Evolutionary conservation across 139 green algal species (phyloP).

Genomic region (Picochlorum costavermella): DNA sequence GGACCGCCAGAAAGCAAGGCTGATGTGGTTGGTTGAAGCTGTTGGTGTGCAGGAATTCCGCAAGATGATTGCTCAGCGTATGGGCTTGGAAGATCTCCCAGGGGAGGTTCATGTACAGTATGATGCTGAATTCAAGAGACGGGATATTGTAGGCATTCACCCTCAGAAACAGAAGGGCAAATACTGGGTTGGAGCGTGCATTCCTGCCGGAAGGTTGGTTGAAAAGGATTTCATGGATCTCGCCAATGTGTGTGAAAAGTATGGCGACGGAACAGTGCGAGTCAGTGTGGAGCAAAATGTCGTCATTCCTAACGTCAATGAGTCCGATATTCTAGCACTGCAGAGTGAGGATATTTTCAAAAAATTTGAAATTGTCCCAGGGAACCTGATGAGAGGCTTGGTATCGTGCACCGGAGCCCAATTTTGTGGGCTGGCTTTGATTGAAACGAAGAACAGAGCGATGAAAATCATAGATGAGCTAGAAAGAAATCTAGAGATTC

Average conservation of each 20-base stretch:
- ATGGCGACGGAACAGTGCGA: conserved; percentile 79
- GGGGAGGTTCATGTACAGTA: conserved; percentile 43
- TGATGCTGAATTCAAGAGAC: conserved; percentile 52
- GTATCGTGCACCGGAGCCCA: conserved; percentile 89
- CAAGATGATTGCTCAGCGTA: conserved; percentile 57
- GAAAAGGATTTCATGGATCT: conserved; percentile 72
- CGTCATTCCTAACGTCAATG: conserved; percentile 78
- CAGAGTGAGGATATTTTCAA: conserved; percentile 80
- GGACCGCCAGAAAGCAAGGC: conserved; percentile 82
- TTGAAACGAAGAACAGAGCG: conserved; percentile 87
- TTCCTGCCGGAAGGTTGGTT: conserved; percentile 79
- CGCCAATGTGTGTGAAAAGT: conserved; percentile 67
- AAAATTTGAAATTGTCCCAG: conserved; percentile 47
- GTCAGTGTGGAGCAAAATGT: conserved; percentile 96
- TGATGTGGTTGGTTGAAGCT: conserved; percentile 95
- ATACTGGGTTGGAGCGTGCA: conserved; percentile 59
- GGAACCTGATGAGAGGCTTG: conserved; percentile 31
- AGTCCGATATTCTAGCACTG: conserved; percentile 70
- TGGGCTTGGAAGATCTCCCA: conserved; percentile 41
- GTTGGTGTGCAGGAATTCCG: conserved; percentile 67
- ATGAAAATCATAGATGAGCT: conserved; percentile 69
- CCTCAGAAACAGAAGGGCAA: conserved; percentile 75
- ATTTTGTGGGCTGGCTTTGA: conserved; percentile 93
- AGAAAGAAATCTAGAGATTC: conserved; percentile 76
- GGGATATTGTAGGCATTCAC: conserved; percentile 85